Conservation (phyloP, 208 protist species). For the Trypanosoma lewisi region DNA sequence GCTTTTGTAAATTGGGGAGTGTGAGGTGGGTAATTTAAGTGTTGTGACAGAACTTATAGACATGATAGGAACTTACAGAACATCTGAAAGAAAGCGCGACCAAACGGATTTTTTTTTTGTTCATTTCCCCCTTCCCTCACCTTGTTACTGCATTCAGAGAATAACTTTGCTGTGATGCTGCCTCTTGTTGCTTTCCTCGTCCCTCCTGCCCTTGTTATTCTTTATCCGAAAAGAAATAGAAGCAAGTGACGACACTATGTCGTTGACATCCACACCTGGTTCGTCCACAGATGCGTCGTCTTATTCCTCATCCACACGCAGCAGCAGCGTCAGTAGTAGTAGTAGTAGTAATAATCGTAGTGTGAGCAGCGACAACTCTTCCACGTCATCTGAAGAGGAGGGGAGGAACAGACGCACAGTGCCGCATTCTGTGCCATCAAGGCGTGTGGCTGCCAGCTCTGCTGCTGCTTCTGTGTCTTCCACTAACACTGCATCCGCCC, state of each 20-base stretch:
- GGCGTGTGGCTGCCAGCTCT: background rate
- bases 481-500: background rate
- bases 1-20: background rate
- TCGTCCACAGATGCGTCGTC: slow-evolving; percentile 10
- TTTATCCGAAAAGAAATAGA: background rate
- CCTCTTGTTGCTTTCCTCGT: background rate
- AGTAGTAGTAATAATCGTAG: too few relatives aligned
- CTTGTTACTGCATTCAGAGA: too few relatives aligned
- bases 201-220: background rate
- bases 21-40: too few relatives aligned
- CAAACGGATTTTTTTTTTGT: too few relatives aligned
- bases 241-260: background rate
- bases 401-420: background rate
- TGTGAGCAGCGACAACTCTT: slow-evolving; percentile 18
- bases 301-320: slow-evolving; percentile 16
- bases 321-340: slow-evolving; percentile 24
- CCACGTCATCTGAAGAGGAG: background rate
- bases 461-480: background rate
- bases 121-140: too few relatives aligned
- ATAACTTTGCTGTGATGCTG: background rate
- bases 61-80: background rate
- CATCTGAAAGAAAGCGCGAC: background rate
- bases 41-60: background rate
- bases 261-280: slow-evolving; percentile 17
- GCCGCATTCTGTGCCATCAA: background rate